Conservation (phyloP, 1,284 basidiomycete species). For the Golubevia sp. region DNA sequence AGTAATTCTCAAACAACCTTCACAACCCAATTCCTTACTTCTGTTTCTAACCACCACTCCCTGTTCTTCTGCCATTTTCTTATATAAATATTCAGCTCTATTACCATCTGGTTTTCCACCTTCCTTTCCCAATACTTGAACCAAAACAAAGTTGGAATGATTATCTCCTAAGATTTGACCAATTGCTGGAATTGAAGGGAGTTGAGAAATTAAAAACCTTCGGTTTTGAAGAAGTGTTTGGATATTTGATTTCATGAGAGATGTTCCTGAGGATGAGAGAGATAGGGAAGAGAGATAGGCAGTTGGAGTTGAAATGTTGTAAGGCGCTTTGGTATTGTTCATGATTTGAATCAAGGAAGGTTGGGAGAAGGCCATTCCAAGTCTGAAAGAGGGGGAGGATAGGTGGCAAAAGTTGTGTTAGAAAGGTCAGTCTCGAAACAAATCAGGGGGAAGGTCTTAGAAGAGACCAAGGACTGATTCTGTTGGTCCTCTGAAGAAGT, state of each 20-base stretch:
- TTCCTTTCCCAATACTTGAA: conserved; percentile 72
- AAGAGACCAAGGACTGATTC: no score
- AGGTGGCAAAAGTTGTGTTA: background rate
- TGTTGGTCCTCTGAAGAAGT: no score
- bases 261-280: conserved; percentile 71
- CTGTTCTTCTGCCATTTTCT: conserved; percentile 77
- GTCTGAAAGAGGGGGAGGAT: conserved; percentile 64
- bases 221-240: conserved; percentile 71
- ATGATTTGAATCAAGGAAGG: conserved; percentile 88
- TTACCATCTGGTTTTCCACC: conserved; percentile 70
- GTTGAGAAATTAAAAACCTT: conserved; percentile 65
- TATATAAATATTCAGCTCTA: conserved; percentile 77
- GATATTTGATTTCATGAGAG: conserved; percentile 73
- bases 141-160: conserved; percentile 89
- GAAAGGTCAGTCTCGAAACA: conserved; percentile 1
- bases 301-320: conserved; percentile 91
- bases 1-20: conserved; percentile 85
- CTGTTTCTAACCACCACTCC: conserved; percentile 90
- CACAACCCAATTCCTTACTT: conserved; percentile 83
- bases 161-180: conserved; percentile 78
- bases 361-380: conserved; percentile 87
- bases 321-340: conserved; percentile 95
- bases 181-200: conserved; percentile 66
- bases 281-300: conserved; percentile 82
- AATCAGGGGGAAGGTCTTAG: background rate